Evolutionary conservation across 1,139 yeast species (phyloP).

Genomic region (Wickerhamomyces sp.): DNA sequence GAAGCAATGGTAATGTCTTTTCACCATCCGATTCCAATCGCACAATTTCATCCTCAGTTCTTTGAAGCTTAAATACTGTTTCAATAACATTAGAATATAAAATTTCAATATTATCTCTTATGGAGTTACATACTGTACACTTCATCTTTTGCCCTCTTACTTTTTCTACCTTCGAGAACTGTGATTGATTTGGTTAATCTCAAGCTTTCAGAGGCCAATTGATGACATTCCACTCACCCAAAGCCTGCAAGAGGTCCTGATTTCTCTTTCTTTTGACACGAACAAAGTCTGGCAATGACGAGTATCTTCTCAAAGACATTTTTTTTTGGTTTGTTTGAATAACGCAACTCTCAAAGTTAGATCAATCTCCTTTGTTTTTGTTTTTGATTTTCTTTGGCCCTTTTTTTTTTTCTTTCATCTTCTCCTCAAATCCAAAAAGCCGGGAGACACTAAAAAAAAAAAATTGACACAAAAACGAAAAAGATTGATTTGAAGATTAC

Average conservation of each 20-base stretch:
- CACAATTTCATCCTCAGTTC: slow-evolving; percentile 47
- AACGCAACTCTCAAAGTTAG: too few relatives aligned
- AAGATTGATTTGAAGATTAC: too few relatives aligned
- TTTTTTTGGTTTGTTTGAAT: too few relatives aligned
- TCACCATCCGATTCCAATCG: slow-evolving; percentile 19
- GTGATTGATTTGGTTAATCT: slow-evolving; percentile 12
- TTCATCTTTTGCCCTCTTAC: slow-evolving; percentile 19
- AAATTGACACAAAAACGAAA: too few relatives aligned
- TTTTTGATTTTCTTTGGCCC: too few relatives aligned
- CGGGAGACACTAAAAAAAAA: too few relatives aligned
- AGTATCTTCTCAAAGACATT: slow-evolving; percentile 12
- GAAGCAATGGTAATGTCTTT: slow-evolving; percentile 17
- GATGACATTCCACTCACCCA: slow-evolving; percentile 37
- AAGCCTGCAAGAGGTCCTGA: slow-evolving; percentile 83
- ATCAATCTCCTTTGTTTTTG: too few relatives aligned
- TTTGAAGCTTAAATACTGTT: slow-evolving; percentile 52
- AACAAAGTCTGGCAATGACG: slow-evolving; percentile 47
- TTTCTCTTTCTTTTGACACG: slow-evolving; percentile 81
- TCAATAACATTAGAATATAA: slow-evolving; percentile 17
- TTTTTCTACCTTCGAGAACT: slow-evolving; percentile 31
- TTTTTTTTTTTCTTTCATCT: too few relatives aligned
- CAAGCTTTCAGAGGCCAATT: neutral
- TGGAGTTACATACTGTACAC: slow-evolving; percentile 11
- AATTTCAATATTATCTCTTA: too few relatives aligned
- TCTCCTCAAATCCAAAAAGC: too few relatives aligned